Evolutionary conservation across 2,329 filamentous ascomycete genomes (phyloP), one percentile per base, ranked within the genome.

Genomic region (Botrytis paeoniae): DNA sequence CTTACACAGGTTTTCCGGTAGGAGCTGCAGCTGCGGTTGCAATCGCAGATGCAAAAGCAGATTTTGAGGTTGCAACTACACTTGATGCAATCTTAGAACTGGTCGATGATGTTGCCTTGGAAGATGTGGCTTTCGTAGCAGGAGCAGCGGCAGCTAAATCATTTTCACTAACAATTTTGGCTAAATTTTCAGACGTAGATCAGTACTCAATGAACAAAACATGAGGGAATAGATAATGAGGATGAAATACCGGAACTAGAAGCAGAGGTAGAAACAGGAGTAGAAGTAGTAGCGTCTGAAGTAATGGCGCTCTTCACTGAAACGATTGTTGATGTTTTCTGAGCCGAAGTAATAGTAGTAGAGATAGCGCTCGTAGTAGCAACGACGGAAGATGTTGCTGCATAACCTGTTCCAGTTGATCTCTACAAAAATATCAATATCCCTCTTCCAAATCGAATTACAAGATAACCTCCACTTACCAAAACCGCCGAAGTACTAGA

Each of bases 1-100:
- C 72, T 64, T 64, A 73, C 70, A 74, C 73, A 25, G 73, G 73
- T 32, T 74, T 74, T 39, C 59, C 70, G 8, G 70, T 73, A 29
- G 70, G 4, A 39, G 48, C 64, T 32, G 73, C n/a, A 7, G 39
- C 59, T 25, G 35, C 65, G 37, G 22, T 66, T 41, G 37, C 48
- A 16, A 60, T 12, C 6, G 43, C 57, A 69, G 37, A 37, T 39
- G 37, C 43, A 18, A 35, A 54, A 29, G 60, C 32, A 37, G 60
- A 66, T 25, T 64, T 54, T 54, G 70, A 51, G 18, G 48, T 37
- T 59, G 48, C 37, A 68, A n/a, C 48, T 37, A 12, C 43, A 37
- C 22, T 68, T 48, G 43, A 68, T 65, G 37, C 16, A 54, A 2
- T 22, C 29, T 32, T 48, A 65, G 63, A 65, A 48, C 22, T 48